Conservation (phyloP, 164 flowering plant genomes). For the Pachysandra terminalis region DNA sequence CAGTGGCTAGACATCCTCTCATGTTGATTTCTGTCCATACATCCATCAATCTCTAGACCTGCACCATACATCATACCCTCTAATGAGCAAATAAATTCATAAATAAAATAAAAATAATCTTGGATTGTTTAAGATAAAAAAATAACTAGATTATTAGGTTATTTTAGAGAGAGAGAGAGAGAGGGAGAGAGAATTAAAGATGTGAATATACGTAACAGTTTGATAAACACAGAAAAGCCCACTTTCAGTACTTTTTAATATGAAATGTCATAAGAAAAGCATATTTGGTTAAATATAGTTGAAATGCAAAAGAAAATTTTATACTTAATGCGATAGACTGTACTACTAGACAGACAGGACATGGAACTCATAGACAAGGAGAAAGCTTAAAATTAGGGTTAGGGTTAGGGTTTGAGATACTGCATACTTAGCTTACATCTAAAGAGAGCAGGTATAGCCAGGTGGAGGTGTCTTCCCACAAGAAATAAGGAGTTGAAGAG, state of each 20-base stretch:
- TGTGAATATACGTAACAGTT: too few relatives aligned
- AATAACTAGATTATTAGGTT: neutral
- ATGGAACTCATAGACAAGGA: neutral
- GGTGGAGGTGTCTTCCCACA: conserved; percentile 84
- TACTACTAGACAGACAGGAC: neutral
- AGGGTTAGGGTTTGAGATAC: neutral
- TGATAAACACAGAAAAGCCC: too few relatives aligned
- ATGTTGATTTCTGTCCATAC: conserved; percentile 34
- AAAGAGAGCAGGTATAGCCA: conserved; percentile 70
- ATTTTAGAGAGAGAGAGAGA: neutral
- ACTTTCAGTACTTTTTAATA: too few relatives aligned
- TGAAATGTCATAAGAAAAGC: too few relatives aligned
- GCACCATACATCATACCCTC: conserved; percentile 14
- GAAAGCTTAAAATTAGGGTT: neutral
- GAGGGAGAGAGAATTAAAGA: too few relatives aligned
- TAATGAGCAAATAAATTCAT: neutral
- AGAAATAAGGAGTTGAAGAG: conserved; percentile 66
- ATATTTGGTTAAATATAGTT: too few relatives aligned
- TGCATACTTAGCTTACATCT: conserved; percentile 18
- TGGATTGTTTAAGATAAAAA: neutral
- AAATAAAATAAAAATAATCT: too few relatives aligned
- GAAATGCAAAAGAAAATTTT: too few relatives aligned
- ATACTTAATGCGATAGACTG: too few relatives aligned
- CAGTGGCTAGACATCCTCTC: conserved; percentile 46
- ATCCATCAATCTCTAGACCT: conserved; percentile 27